Conservation (phyloP, 2,329 filamentous ascomycete species). For the Colletotrichum spaethianum region DNA sequence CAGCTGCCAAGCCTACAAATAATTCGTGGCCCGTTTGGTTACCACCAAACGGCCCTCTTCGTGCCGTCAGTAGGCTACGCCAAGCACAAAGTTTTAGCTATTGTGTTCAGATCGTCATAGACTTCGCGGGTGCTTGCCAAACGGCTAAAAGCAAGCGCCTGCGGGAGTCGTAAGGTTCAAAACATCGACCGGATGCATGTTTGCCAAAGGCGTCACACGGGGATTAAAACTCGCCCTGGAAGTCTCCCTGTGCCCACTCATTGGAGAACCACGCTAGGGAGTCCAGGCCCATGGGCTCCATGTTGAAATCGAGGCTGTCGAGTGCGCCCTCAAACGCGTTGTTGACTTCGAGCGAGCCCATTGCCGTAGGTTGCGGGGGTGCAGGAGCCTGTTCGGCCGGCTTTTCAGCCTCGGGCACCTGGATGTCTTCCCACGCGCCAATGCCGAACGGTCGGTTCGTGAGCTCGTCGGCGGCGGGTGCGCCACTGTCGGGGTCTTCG, state of each 20-base stretch:
- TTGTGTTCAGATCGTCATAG: background rate
- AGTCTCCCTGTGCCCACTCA: conserved; percentile 37
- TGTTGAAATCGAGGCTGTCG: conserved; percentile 62
- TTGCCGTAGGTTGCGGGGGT: conserved; percentile 45
- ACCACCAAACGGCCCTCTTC: background rate
- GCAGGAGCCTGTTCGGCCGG: conserved; percentile 15
- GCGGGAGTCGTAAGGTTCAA: too few species aligned
- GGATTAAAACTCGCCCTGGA: conserved; percentile 27
- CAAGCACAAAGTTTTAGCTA: background rate
- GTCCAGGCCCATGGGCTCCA: conserved; percentile 60
- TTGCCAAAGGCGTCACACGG: background rate
- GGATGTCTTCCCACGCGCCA: conserved; percentile 37
- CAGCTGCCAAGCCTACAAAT: background rate
- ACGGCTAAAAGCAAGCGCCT: background rate
- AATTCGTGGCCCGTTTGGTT: background rate
- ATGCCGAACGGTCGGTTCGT: conserved; percentile 39
- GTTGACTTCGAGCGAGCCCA: conserved; percentile 60
- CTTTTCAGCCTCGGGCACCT: conserved; percentile 38
- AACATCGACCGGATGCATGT: too few species aligned
- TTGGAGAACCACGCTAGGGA: conserved; percentile 38
- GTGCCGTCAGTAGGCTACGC: background rate
- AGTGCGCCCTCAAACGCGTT: conserved; percentile 65
- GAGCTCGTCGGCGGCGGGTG: conserved; percentile 35
- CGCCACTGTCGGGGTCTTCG: conserved; percentile 31
- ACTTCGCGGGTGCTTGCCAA: background rate